phyloP scores from a whole-genome alignment of 441 rosid genomes.

The Manihot esculenta region DNA sequence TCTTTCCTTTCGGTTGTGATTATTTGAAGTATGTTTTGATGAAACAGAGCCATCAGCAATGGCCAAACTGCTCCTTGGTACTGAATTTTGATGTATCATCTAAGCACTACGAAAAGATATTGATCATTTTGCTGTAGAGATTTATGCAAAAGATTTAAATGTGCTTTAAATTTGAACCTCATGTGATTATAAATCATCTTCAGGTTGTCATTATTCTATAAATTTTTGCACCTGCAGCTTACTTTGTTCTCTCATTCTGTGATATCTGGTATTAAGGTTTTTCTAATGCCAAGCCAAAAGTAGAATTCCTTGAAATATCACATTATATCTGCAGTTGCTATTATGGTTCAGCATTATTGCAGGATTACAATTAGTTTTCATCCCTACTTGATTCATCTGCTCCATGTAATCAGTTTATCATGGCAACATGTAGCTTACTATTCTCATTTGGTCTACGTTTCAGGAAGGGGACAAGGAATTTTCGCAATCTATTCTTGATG shows the following conservation, averaged over 20 bases:
- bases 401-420: conserved; percentile 6
- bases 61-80: too few species aligned
- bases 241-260: neutral
- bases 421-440: neutral
- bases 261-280: neutral
- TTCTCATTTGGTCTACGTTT: conserved; percentile 13
- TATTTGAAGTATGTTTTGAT: neutral
- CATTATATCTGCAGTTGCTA: neutral
- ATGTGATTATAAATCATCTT: neutral
- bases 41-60: neutral
- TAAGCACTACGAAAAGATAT: neutral
- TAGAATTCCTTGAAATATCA: neutral
- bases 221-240: neutral
- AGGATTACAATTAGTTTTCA: neutral
- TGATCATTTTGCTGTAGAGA: neutral
- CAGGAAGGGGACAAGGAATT: conserved; percentile 75
- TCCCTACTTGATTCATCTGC: neutral
- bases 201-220: neutral
- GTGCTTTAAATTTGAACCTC: neutral
- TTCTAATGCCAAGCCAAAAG: neutral
- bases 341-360: neutral
- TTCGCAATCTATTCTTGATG: conserved; percentile 72
- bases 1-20: neutral
- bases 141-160: neutral
- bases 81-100: conserved; percentile 11